Conservation (phyloP, 78 protist species). For the Dictyostelium brefeldianum region DNA sequence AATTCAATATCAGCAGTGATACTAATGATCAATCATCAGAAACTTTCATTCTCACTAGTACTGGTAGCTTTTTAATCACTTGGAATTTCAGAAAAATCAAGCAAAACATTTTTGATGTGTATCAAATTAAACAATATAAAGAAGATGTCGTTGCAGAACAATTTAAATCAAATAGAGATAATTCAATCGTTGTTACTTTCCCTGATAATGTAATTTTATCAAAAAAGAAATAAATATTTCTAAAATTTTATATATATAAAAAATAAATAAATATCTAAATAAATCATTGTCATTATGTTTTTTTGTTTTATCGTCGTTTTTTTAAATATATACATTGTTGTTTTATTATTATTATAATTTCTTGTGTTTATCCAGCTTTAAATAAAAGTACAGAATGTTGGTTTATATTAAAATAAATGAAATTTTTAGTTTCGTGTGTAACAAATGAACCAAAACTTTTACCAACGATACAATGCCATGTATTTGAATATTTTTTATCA, state of each 20-base stretch:
- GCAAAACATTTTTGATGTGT: constrained; percentile 70
- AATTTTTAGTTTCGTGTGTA: constrained; percentile 99
- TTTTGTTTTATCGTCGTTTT: background rate
- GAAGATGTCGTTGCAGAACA: constrained; percentile 83
- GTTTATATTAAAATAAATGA: constrained; percentile 98
- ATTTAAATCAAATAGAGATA: constrained; percentile 72
- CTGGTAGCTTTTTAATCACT: constrained; percentile 83
- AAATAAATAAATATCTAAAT: background rate
- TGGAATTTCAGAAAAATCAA: constrained; percentile 88
- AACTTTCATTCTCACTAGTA: constrained; percentile 78
- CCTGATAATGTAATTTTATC: constrained; percentile 81
- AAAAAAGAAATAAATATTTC: constrained; percentile 48
- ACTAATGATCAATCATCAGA: constrained; percentile 37
- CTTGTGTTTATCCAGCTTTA: constrained; percentile 75
- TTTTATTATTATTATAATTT: background rate
- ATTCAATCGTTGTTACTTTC: constrained; percentile 83
- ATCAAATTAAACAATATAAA: constrained; percentile 75
- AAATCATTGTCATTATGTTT: background rate
- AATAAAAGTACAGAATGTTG: constrained; percentile 90
- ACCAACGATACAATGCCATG: constrained; percentile 99
- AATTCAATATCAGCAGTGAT: constrained; percentile 45
- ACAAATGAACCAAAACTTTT: constrained; percentile 99
- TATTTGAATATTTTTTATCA: constrained; percentile 98
- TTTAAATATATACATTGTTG: background rate
- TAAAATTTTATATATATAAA: background rate